Evolutionary conservation across 2,329 filamentous ascomycete species (phyloP).

Genomic region (Cercospora janseana): DNA sequence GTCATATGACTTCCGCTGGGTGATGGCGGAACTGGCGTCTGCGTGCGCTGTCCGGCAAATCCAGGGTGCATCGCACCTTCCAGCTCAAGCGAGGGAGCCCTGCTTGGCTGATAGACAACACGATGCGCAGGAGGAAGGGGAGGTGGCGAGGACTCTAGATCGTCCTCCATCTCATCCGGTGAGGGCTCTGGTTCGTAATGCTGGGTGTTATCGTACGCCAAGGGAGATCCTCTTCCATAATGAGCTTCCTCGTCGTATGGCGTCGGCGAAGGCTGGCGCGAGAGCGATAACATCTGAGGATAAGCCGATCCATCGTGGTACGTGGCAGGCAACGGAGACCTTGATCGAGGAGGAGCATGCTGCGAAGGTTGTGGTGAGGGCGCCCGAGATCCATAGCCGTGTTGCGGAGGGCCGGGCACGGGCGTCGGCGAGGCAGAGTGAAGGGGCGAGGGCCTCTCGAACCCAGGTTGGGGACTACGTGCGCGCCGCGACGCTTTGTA

Average conservation of each 20-base stretch:
- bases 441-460: constrained; percentile 16
- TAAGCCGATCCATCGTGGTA: constrained; percentile 38
- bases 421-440: constrained; percentile 45
- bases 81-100: constrained; percentile 49
- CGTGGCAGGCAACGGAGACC: constrained; percentile 44
- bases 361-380: constrained; percentile 34
- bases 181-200: constrained; percentile 24
- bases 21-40: constrained; percentile 67
- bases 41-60: constrained; percentile 53
- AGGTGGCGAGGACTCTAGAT: constrained; percentile 67
- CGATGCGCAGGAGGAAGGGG: constrained; percentile 81
- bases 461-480: constrained; percentile 28
- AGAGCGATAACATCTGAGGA: constrained; percentile 32
- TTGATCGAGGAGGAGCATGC: constrained; percentile 36
- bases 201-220: constrained; percentile 27
- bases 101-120: constrained; percentile 51
- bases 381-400: constrained; percentile 30
- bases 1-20: constrained; percentile 60
- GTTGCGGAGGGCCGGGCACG: constrained; percentile 33
- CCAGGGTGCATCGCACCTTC: constrained; percentile 34
- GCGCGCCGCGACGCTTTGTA: constrained; percentile 25
- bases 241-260: constrained; percentile 29
- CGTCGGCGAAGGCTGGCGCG: constrained; percentile 33
- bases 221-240: constrained; percentile 25
- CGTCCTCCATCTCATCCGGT: constrained; percentile 33